phyloP scores from a whole-genome alignment of 1,284 basidiomycete species.

The Sporisorium reilianum region DNA sequence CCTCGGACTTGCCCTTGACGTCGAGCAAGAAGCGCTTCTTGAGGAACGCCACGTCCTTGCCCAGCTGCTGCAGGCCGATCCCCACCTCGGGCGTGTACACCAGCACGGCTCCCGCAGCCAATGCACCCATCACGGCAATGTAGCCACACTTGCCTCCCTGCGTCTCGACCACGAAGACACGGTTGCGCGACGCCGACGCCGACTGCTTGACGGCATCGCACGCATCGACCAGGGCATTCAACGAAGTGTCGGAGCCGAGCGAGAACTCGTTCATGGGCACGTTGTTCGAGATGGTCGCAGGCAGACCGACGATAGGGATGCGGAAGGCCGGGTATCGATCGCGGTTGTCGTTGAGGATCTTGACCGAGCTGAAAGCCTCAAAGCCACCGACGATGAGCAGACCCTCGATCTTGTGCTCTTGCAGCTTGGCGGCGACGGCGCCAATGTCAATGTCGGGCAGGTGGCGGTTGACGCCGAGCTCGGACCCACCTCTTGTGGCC shows the following conservation, averaged over 20 bases:
- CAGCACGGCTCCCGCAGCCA: slow-evolving; percentile 91
- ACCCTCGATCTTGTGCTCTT: slow-evolving; percentile 84
- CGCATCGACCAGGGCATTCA: slow-evolving; percentile 96
- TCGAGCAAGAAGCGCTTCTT: slow-evolving; percentile 88
- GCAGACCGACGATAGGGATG: slow-evolving; percentile 65
- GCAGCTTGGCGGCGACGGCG: slow-evolving; percentile 84
- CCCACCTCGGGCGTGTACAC: slow-evolving; percentile 95
- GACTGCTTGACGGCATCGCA: slow-evolving; percentile 99
- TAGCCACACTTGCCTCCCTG: slow-evolving; percentile 97
- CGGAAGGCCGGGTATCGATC: slow-evolving; percentile 89
- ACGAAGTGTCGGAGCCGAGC: slow-evolving; percentile 91
- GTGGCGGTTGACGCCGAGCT: slow-evolving; percentile 93
- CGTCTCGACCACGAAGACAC: slow-evolving; percentile 97
- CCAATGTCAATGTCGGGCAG: slow-evolving; percentile 88
- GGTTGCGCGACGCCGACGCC: slow-evolving; percentile 91
- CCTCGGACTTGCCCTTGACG: slow-evolving; percentile 88
- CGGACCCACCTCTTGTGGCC: slow-evolving; percentile 96
- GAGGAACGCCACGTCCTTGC: slow-evolving; percentile 88
- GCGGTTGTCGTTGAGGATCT: slow-evolving; percentile 83
- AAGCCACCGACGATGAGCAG: slow-evolving; percentile 94
- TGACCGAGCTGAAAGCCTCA: slow-evolving; percentile 86
- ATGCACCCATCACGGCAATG: slow-evolving; percentile 91
- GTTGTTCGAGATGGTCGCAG: slow-evolving; percentile 95
- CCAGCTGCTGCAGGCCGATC: slow-evolving; percentile 83
- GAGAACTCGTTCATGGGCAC: slow-evolving; percentile 97